Evolutionary conservation across 805 yeast genomes (phyloP), one percentile per base, ranked within the genome.

Genomic region (Cyberlindnera nakhonratchasimensis): DNA sequence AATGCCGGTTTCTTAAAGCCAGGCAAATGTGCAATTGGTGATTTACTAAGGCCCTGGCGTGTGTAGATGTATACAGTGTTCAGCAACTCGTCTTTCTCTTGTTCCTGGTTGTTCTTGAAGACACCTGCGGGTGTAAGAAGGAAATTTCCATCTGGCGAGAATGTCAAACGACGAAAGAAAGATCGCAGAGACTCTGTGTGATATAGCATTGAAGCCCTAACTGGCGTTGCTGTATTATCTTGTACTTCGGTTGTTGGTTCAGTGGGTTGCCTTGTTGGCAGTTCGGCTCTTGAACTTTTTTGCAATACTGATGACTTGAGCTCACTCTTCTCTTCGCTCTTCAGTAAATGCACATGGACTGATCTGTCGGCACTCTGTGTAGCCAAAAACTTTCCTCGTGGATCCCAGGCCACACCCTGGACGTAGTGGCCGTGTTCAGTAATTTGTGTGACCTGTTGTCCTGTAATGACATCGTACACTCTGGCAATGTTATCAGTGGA

Each of bases 341-440:
- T 59, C 29, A 80, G 57, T 17, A 70, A 65, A 59, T 86, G 86
- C n/a, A 93, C 67, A 49, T 79, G 80, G 11, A 91, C 81, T 2
- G 87, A 72, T 46, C 96, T 67, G 64, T 93, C 99, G 11, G 96
- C 95, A 20, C 93, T 80, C 61, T 90, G 96, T 6, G 96, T 84
- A 1, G 90, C 87, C 5, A 93, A 62, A 51, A 63, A 87, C 59
- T 83, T 78, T 48, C 83, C 80, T 40, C 69, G 59, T 7, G 99
- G 99, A 60, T 93, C 99, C 98, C 98, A 93, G 0, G 84, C 71
- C 5, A 93, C 91, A 3, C 99, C 99, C 63, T 93, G 99, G 3
- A 93, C 95, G 54, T 87, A 91, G 61, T 90, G 96, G 35, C 70
- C 69, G 62, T 93, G 98, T 44, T 85, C 87, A 6, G 77, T 77